These are phyloP conservation scores for Hippophae gyantsensis DNA, from an alignment of 306 rosid genomes.

Conservation along the genomic window DNA sequence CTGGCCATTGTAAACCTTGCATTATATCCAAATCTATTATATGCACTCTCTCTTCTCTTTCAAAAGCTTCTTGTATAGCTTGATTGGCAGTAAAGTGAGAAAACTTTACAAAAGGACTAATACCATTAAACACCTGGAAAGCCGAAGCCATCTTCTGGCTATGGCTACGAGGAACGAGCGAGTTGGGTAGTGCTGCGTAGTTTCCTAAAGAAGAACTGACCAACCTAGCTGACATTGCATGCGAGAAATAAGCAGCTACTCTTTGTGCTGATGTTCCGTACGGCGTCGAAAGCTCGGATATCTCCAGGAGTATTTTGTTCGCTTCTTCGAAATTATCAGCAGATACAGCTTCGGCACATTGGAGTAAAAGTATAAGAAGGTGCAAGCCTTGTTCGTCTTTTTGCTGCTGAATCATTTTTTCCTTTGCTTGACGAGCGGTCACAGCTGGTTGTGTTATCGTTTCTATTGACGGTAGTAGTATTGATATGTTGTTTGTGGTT, in stretches of 20 bases:
- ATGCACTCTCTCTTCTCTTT: conserved; percentile 81
- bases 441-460: background rate
- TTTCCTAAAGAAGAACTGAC: conserved; percentile 90
- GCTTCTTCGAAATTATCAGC: conserved; percentile 82
- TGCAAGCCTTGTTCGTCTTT: conserved; percentile 82
- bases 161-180: conserved; percentile 29
- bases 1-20: conserved; percentile 99
- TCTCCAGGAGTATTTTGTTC: conserved; percentile 66
- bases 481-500: background rate
- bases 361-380: conserved; percentile 78
- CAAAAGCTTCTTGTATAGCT: conserved; percentile 94
- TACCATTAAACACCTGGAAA: conserved; percentile 92
- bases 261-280: conserved; percentile 95
- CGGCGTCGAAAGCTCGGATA: conserved; percentile 76
- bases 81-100: conserved; percentile 97
- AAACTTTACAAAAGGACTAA: conserved; percentile 87
- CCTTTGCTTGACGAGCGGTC: conserved; percentile 31
- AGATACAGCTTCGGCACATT: conserved; percentile 91
- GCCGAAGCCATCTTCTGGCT: conserved; percentile 86
- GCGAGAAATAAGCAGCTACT: conserved; percentile 94
- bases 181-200: conserved; percentile 52
- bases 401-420: conserved; percentile 67
- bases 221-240: conserved; percentile 90
- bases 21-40: conserved; percentile 89
- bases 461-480: background rate